Base-by-base conservation (phyloP, 1,284 basidiomycete genomes). In the Pyrrhoderma lamaoense region DNA sequence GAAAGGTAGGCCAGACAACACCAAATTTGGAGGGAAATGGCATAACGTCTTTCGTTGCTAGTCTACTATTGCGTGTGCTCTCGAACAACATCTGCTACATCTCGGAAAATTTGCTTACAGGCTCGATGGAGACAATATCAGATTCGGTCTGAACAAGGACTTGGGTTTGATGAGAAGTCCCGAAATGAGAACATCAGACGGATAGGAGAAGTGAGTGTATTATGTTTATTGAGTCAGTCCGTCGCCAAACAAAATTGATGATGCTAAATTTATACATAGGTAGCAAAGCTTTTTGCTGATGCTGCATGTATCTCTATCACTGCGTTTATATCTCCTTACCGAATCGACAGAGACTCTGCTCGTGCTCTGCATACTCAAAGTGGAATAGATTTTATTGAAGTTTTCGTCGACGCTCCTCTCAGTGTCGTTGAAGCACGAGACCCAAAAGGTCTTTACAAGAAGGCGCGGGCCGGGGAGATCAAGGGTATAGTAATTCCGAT, bases 281-380 rank as follows among this genome's bases (percentile, higher is more conserved):
- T 99, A 47, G 86, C 96, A 25, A 93, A 93, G 64, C 76, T 99
- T 37, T 97, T 99, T 67, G 82, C 93, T 13, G 89, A 94, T 60
- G 83, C 93, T 2, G 84, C 81, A 38, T 86, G 87, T 58, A 78
- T 97, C 60, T 78, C 89, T 19, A 78, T 97, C 64, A 96, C 96
- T 7, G 94, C 95, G 23, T 99, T 99, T 73, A 99, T 99, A 69
- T 97, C 94, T 5, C 96, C 96, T n/a, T 98, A 93, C 68, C 79
- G 82, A 44, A 80, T 83, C 3, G 96, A 99, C 73, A 84, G 95
- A 44, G 76, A 82, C 16, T 67, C 89, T 54, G 96, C 91, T 22
- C 82, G 96, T 49, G 73, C 85, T 58, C 75, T 99, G 38, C 95
- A 99, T 70, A 40, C 38, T 40, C 74, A 80, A 56, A 72, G 80